phyloP scores from a whole-genome alignment of 805 yeast species.

The Debaryomyces castellii region DNA sequence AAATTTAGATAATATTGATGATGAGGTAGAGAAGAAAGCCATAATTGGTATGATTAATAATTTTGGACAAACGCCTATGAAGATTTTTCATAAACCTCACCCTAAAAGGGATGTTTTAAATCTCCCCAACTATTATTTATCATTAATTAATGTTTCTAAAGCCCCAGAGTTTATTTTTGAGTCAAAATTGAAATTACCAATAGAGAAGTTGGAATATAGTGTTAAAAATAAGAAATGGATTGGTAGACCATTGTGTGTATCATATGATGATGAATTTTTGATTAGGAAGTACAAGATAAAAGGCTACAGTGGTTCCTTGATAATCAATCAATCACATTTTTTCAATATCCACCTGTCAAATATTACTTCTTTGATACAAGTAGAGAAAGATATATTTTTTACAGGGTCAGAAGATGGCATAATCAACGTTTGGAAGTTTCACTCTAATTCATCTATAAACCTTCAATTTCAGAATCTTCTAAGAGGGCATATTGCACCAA shows the following conservation, averaged over 20 bases:
- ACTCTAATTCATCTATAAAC: conserved; percentile 21
- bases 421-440: conserved; percentile 57
- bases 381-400: conserved; percentile 43
- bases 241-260: conserved; percentile 44
- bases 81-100: conserved; percentile 69
- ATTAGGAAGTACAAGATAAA: conserved; percentile 27
- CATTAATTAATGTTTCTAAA: conserved; percentile 24
- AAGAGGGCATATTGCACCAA: conserved; percentile 56
- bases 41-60: conserved; percentile 84
- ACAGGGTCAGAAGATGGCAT: conserved; percentile 60
- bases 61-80: conserved; percentile 87
- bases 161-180: conserved; percentile 44
- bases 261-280: conserved; percentile 35
- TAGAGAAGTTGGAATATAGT: conserved; percentile 46
- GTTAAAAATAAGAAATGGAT: conserved; percentile 47
- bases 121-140: conserved; percentile 35
- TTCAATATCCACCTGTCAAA: conserved; percentile 41
- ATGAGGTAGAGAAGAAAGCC: conserved; percentile 72
- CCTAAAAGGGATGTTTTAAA: conserved; percentile 45
- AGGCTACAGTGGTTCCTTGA: conserved; percentile 28
- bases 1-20: conserved; percentile 69
- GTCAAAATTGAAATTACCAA: conserved; percentile 39
- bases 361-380: conserved; percentile 39
- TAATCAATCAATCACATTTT: conserved; percentile 43
- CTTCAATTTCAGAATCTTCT: conserved; percentile 45